Evolutionary conservation across 768 basidiomycete genomes (phyloP).

Genomic region (Suillus spraguei): DNA sequence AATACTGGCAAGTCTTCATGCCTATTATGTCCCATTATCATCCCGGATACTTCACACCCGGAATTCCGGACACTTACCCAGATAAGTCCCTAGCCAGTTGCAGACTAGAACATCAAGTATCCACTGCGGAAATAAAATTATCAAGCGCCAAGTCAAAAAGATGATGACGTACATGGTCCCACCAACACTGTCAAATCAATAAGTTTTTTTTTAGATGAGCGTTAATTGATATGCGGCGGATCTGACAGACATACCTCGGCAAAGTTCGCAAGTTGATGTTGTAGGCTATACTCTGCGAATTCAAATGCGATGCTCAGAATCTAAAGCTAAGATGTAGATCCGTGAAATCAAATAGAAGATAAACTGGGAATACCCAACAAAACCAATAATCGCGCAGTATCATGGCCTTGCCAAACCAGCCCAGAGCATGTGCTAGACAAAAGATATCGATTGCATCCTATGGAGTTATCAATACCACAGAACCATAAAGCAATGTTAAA

Average conservation of each 20-base stretch:
- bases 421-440: conserved; percentile 81
- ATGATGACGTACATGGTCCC: conserved; percentile 75
- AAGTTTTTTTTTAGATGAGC: conserved; percentile 14
- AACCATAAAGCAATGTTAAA: background rate
- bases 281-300: conserved; percentile 84
- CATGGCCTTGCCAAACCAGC: conserved; percentile 93
- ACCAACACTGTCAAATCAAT: conserved; percentile 68
- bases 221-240: conserved; percentile 18
- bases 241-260: conserved; percentile 61
- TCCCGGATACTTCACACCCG: conserved; percentile 12
- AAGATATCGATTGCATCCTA: conserved; percentile 86
- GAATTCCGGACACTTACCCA: conserved; percentile 49
- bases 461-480: background rate
- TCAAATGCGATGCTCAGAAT: conserved; percentile 88
- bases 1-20: conserved; percentile 85
- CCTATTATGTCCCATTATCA: conserved; percentile 44
- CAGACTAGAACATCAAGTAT: conserved; percentile 83
- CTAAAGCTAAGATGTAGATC: conserved; percentile 39
- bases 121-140: conserved; percentile 54
- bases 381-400: conserved; percentile 93
- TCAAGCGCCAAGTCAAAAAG: conserved; percentile 18
- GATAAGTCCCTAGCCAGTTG: conserved; percentile 86
- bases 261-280: conserved; percentile 89
- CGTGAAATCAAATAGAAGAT: conserved; percentile 9
- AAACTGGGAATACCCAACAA: conserved; percentile 67